These are phyloP conservation scores for Psilocybe cyanescens DNA, from an alignment of 768 basidiomycete genomes.

Conservation along the genomic window DNA sequence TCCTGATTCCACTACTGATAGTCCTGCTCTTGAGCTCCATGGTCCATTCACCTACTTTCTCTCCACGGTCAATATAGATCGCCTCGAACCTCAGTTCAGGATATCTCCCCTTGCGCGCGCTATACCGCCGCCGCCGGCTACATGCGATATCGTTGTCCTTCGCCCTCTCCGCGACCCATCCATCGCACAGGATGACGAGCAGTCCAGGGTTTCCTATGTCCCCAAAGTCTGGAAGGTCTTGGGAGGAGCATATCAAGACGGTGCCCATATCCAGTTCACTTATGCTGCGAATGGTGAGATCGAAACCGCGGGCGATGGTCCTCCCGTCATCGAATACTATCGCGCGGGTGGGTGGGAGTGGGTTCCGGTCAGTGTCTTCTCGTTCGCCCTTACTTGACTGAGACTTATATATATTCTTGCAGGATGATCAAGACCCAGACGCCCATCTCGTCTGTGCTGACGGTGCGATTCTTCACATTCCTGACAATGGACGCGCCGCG, in stretches of 20 bases:
- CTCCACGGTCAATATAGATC: slow-evolving; percentile 80
- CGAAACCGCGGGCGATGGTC: slow-evolving; percentile 46
- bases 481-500: slow-evolving; percentile 58
- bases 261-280: slow-evolving; percentile 65
- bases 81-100: slow-evolving; percentile 82
- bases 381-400: neutral
- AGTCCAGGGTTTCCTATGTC: slow-evolving; percentile 52
- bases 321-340: slow-evolving; percentile 73
- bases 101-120: slow-evolving; percentile 67
- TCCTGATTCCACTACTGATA: slow-evolving; percentile 25
- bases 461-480: slow-evolving; percentile 70
- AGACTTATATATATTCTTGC: slow-evolving; percentile 8
- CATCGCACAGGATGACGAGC: slow-evolving; percentile 41
- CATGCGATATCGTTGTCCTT: slow-evolving; percentile 77
- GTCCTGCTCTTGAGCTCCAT: slow-evolving; percentile 47
- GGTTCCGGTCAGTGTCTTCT: slow-evolving; percentile 65
- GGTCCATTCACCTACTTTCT: slow-evolving; percentile 92
- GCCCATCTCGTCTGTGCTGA: slow-evolving; percentile 84
- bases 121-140: slow-evolving; percentile 44
- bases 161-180: slow-evolving; percentile 70
- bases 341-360: slow-evolving; percentile 86
- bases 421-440: slow-evolving; percentile 62
- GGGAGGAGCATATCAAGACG: slow-evolving; percentile 75
- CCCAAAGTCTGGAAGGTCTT: slow-evolving; percentile 58
- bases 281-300: slow-evolving; percentile 53